Evolutionary conservation across 202 grass and related monocot species (phyloP), one percentile per base, ranked within the genome.

Genomic region (Setaria viridis): DNA sequence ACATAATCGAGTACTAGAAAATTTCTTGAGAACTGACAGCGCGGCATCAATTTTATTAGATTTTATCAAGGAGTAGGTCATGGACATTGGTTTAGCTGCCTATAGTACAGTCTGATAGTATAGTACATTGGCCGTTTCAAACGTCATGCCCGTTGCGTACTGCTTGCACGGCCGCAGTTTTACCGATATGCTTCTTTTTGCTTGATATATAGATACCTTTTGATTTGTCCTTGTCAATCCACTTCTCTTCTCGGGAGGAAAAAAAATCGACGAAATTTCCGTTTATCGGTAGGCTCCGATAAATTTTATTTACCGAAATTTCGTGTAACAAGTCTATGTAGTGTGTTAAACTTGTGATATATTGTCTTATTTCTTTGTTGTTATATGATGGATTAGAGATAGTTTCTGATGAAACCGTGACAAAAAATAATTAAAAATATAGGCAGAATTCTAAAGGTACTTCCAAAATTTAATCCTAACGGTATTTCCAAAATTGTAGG

Each of bases 261-360:
- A 59, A 9, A 16, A 55, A 55, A 7, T 55, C 14, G 7, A 9
- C 2, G 55, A 9, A 21, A n/a, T 58, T 58, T 21, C 19, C 7
- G 8, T 25, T 11, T 59, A 11, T 11, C 2, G 3, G n/a, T 4
- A 9, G 58, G 9, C 9, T 4, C 0, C 0, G 0, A 2, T 7
- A 32, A 62, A 62, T 12, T 30, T 12, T 62, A 62, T 29, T n/a
- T 30, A 62, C 4, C 9, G 11, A 62, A 14, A 5, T 6, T 62
- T 62, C 3, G 1, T 32, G 1, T 62, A 2, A 13, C 0, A 3
- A 5, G n/a, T 29, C 8, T 60, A 60, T 4, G 8, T 25, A 25
- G 25, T 11, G 10, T 62, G 25, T 30, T 62, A 29, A 8, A 25
- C 10, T 5, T 0, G 4, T 63, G 4, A 63, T 32, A 6, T 29